These are phyloP conservation scores for Globisporangium rhizosaccharum DNA, from an alignment of 352 stramenopile genomes.

Conservation along the genomic window DNA sequence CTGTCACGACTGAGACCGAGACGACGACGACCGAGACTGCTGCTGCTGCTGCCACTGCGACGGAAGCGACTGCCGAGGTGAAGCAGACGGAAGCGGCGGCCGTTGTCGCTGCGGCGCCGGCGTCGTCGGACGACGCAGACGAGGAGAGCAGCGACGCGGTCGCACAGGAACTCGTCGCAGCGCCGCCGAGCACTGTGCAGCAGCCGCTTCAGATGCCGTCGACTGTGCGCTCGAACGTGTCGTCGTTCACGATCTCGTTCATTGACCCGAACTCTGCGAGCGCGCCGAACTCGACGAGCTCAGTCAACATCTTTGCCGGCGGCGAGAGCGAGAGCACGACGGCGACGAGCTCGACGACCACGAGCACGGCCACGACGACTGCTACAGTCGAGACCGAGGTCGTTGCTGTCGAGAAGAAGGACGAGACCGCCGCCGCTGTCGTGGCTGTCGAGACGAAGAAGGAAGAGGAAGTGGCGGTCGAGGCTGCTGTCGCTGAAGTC, in stretches of 20 bases:
- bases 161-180: conserved; percentile 12
- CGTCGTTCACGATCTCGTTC: conserved; percentile 50
- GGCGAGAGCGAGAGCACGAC: conserved; percentile 1
- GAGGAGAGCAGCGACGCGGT: conserved; percentile 18
- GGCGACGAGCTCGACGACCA: no score
- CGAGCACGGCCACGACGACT: not conserved
- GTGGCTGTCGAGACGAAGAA: not conserved
- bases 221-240: conserved; percentile 44
- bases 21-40: no score
- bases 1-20: not conserved
- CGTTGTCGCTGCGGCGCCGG: not conserved
- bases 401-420: not conserved
- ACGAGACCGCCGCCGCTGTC: no score
- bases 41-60: not conserved
- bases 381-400: not conserved
- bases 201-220: conserved; percentile 30
- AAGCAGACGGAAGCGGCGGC: not conserved
- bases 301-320: conserved; percentile 6
- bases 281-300: conserved; percentile 5
- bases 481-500: not conserved
- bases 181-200: conserved; percentile 15
- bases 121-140: conserved; percentile 10
- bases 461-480: not conserved
- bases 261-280: conserved; percentile 30
- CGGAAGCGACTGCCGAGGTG: not conserved